Percentiles rank a stretch among this genome's conserved stretches.
These are phyloP conservation scores for Rhizopogon rudus DNA, from an alignment of 768 basidiomycete genomes.

Conservation along the genomic window DNA sequence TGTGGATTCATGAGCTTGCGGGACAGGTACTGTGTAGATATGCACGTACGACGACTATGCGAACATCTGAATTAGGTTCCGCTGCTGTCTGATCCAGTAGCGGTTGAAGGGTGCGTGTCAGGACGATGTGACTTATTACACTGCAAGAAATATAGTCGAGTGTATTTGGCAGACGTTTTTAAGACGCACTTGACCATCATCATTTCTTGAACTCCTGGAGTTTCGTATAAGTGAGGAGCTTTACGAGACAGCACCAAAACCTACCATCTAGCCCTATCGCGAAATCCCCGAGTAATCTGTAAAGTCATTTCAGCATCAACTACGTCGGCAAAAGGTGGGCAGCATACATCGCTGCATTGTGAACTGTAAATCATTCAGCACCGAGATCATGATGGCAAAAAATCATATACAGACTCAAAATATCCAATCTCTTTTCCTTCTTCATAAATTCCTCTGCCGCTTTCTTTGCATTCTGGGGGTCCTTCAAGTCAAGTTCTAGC, in stretches of 20 bases:
- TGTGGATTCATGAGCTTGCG: background rate
- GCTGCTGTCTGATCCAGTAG: constrained; percentile 45
- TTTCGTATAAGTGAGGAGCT: background rate
- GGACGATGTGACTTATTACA: constrained; percentile 50
- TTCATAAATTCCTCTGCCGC: constrained; percentile 45
- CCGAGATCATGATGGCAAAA: background rate
- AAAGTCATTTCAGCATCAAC: background rate
- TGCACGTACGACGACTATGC: constrained; percentile 50
- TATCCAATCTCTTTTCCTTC: constrained; percentile 49
- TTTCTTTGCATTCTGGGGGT: constrained; percentile 41
- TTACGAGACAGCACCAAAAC: background rate
- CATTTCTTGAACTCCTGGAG: constrained; percentile 31
- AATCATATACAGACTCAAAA: constrained; percentile 37
- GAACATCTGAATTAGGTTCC: constrained; percentile 47
- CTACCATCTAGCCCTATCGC: constrained; percentile 23
- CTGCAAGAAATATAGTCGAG: constrained; percentile 19
- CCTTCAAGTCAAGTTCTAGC: constrained; percentile 47
- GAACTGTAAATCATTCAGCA: constrained; percentile 32
- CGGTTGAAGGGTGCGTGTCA: constrained; percentile 51
- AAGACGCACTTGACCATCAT: constrained; percentile 41
- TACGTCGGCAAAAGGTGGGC: background rate
- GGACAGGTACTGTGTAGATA: background rate
- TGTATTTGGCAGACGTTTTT: background rate
- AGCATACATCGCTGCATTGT: constrained; percentile 50
- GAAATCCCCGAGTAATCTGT: constrained; percentile 17